Base-by-base conservation (phyloP, 208 protist genomes). In the Trypanosoma cruzi region DNA sequence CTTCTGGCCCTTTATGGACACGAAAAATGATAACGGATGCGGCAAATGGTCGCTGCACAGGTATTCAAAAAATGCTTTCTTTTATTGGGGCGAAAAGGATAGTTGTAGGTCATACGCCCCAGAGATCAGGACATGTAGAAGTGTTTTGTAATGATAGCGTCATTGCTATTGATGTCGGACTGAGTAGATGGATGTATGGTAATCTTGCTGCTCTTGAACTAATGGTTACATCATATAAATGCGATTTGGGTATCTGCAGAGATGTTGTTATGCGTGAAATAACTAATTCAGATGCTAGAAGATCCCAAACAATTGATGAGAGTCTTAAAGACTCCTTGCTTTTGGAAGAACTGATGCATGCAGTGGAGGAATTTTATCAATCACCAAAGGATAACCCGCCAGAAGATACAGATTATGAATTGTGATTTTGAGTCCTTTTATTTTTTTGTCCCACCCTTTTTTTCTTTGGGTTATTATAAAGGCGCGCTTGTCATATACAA, bases 81-180 rank as follows among this genome's bases (percentile, higher is more conserved):
- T 58, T 61, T 20, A 66, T 85, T 34, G 73, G 81, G 58, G 82
- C 60, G 8, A 50, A 82, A 28, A 58, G 75, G 37, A 84, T 95
- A 55, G 84, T 95, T 50, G 85, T 95, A 22, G 89, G 89, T 24
- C 89, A 95, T 52, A 95, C 89, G 22, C 80, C 85, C 4, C 76
- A 90, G 62, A 57, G 62, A 0, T 77, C 69, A 13, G 87, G 89
- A 0, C 74, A 80, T 48, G 69, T 95, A 46, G 85, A 79, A 20
- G 65, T 74, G 13, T 92, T 80, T 50, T 95, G 89, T 61, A 66
- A 80, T 56, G 83, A 76, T 42, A 57, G 56, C 42, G 75, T 95
- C 14, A 71, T 92, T 67, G 86, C 80, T 7, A 76, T 82, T 29
- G 89, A 95, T 71, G 85, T 95, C 2, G 88, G 85, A 22, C 67